Percentiles rank a stretch among this genome's conserved stretches.
phyloP scores from a whole-genome alignment of 495 filamentous ascomycete genomes.

The Annulohypoxylon stygium region DNA sequence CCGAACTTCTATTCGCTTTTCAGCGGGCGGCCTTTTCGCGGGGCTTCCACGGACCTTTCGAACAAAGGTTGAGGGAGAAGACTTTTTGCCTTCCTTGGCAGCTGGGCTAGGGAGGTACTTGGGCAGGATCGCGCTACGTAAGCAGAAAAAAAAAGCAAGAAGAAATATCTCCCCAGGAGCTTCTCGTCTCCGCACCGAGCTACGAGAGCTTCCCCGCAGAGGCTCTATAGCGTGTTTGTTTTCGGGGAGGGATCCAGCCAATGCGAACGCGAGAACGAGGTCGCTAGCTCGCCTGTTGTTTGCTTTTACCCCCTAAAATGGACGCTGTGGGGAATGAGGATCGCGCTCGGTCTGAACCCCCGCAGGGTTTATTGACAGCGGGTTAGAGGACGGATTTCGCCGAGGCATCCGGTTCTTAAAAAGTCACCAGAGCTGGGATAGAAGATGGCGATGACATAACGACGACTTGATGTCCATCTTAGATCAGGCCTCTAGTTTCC shows the following conservation, averaged over 20 bases:
- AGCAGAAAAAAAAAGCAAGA: not conserved
- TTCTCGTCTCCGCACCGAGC: constrained; percentile 39
- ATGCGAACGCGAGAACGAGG: constrained; percentile 1
- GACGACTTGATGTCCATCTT: not conserved
- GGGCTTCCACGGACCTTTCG: constrained; percentile 46
- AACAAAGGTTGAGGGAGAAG: not conserved
- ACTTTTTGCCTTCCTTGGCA: not conserved
- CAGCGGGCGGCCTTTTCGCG: constrained; percentile 39
- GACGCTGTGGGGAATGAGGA: constrained; percentile 27
- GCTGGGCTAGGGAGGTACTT: not conserved
- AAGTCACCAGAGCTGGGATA: not conserved
- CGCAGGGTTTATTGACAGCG: constrained; percentile 23
- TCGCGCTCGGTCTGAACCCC: constrained; percentile 20
- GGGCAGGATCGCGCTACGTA: not conserved
- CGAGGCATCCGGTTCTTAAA: constrained; percentile 14
- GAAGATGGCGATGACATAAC: not conserved
- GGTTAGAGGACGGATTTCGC: constrained; percentile 14
- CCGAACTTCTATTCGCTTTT: constrained; percentile 10
- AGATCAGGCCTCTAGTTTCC: not conserved
- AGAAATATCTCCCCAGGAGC: constrained; percentile 4
- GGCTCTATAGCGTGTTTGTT: constrained; percentile 15
- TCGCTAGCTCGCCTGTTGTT: constrained; percentile 10
- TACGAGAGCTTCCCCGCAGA: constrained; percentile 34
- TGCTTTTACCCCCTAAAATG: constrained; percentile 17
- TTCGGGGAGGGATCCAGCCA: constrained; percentile 7